Evolutionary conservation across 257 asterid species (phyloP).

Genomic region (Nicotiana attenuata): DNA sequence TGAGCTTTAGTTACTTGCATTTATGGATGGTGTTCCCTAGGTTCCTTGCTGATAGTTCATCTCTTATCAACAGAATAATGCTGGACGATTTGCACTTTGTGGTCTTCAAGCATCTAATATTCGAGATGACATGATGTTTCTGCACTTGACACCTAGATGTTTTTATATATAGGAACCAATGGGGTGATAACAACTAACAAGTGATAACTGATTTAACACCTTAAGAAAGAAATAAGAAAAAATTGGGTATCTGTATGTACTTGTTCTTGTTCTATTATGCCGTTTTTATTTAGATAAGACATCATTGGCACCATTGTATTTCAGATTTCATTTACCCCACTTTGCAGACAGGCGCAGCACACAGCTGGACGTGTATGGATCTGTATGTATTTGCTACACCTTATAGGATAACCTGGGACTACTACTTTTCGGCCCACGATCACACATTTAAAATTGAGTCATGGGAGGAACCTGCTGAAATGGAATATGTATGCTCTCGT

Average conservation of each 20-base stretch:
- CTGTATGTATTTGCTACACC: conserved; percentile 98
- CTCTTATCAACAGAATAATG: not conserved
- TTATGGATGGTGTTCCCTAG: not conserved
- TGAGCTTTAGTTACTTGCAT: not conserved
- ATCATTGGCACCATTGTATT: not conserved
- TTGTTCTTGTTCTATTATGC: not conserved
- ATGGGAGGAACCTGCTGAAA: conserved; percentile 95
- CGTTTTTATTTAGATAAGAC: not conserved
- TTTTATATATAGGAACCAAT: not conserved
- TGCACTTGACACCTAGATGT: not conserved
- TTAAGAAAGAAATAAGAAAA: not conserved
- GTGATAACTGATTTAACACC: not conserved
- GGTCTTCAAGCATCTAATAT: not conserved
- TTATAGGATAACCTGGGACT: conserved; percentile 95
- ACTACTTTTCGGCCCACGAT: conserved; percentile 77
- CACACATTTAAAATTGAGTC: conserved; percentile 74
- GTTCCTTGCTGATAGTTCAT: not conserved
- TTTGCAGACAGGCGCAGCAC: conserved; percentile 78
- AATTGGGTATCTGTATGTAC: not conserved
- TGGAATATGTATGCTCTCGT: conserved; percentile 66
- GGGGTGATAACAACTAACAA: not conserved
- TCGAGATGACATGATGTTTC: not conserved
- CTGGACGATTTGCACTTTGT: not conserved
- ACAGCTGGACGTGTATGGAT: conserved; percentile 99
- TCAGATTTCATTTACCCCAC: not conserved